Evolutionary conservation across 148 eudicot species (phyloP).

Genomic region (Spergularia marina): DNA sequence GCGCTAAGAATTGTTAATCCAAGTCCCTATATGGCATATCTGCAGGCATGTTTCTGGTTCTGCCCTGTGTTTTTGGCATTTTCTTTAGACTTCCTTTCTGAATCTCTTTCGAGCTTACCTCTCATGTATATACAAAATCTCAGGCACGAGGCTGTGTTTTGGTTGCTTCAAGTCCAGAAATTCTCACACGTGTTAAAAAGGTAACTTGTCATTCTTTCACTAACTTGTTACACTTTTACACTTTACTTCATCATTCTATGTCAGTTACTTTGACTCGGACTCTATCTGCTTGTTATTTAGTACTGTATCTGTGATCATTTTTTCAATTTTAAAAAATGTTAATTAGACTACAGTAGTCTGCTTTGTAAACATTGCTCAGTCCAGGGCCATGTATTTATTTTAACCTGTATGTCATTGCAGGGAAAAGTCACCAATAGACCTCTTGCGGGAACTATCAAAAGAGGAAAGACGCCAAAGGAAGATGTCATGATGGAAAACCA

Average conservation of each 20-base stretch:
- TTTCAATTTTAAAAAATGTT: not conserved
- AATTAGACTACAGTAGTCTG: not conserved
- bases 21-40: slow-evolving; percentile 96
- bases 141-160: slow-evolving; percentile 96
- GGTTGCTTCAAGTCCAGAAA: slow-evolving; percentile 99
- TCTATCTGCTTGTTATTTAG: not conserved
- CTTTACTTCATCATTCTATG: not conserved
- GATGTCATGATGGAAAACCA: slow-evolving; percentile 82
- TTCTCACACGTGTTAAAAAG: slow-evolving; percentile 91
- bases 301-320: not conserved
- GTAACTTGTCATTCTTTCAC: slow-evolving; percentile 29
- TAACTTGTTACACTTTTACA: slow-evolving; percentile 3
- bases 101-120: not conserved
- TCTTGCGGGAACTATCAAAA: slow-evolving; percentile 88
- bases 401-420: slow-evolving; percentile 33
- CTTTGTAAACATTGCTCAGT: not conserved
- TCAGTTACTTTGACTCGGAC: not conserved
- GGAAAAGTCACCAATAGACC: slow-evolving; percentile 82
- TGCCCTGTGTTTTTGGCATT: not conserved
- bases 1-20: slow-evolving; percentile 98
- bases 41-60: slow-evolving; percentile 51
- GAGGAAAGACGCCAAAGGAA: slow-evolving; percentile 93
- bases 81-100: not conserved
- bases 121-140: slow-evolving; percentile 19
- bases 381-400: slow-evolving; percentile 11